Evolutionary conservation across 345 rosid genomes (phyloP), one percentile per base, ranked within the genome.

Genomic region (Syzygium jambos): DNA sequence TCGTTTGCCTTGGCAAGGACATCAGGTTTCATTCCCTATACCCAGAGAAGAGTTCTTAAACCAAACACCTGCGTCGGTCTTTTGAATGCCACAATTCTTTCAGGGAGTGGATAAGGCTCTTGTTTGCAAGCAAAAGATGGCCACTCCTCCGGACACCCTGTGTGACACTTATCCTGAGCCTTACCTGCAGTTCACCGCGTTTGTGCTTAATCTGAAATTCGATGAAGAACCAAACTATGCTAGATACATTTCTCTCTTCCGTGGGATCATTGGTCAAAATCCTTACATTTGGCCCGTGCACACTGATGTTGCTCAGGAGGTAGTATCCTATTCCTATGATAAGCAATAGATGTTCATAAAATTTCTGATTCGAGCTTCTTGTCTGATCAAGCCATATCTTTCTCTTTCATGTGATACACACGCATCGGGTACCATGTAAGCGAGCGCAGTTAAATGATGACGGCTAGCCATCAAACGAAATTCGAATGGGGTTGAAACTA

Each of bases 41-140:
- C 61, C 46, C 77, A 55, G 11, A 55, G 25, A 55, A 55, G 25
- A 55, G 19, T 55, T 21, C 59, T 22, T 55, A 9, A 21, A 21
- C 59, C 11, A 55, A 16, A 38, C 10, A 21, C 51, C 77, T 59
- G 29, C 3, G 4, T 56, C 52, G 49, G 13, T 12, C 25, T 85
- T 52, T 23, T 85, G n/a, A 57, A 43, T 25, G 4, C 25, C 59
- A 55, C 4, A 55, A 25, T 56, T 53, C 51, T 85, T 56, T 51
- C 78, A 86, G 88, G 88, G 68, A 29, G 87, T 51, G 23, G 51
- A 78, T 54, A 86, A 53, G 23, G 9, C 63, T 34, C 88, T 86
- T n/a, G 88, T 86, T 30, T 86, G 88, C 88, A 86, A 86, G n/a
- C 65, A 86, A 54, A 86, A 86, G 84, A 86, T 86, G 88, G 85